Base-by-base conservation (phyloP, 441 rosid species). In the Eugenia klotzschiana region DNA sequence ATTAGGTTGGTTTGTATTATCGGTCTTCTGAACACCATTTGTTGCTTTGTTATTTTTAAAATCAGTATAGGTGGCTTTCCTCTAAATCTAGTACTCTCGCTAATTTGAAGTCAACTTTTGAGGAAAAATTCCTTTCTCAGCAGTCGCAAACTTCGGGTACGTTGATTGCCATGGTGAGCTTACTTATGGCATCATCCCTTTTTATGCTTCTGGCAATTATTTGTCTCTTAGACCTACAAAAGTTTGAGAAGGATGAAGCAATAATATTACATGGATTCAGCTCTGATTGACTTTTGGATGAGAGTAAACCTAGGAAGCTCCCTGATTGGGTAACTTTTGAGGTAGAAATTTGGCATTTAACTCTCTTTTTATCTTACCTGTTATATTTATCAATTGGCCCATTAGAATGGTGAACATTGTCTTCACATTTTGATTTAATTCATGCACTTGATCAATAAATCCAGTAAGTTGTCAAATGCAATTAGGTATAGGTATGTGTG, bases 61-160 rank as follows among this genome's bases (percentile, higher is more conserved):
- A 88, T 89, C 98, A 97, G 99, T 97, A 97, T 92, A 94, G 96
- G 94, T 96, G 99, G 99, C 95, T 97, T 88, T 97, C 99, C 86
- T 92, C 98, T 85, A 95, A 94, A 90, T 92, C 97, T 80, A 90
- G 91, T 88, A 85, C 88, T 87, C 85, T 90, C 41, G 77, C 93
- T 69, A 93, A 88, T 87, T 80, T 93, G 27, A 94, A 92, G 89
- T 93, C 98, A 85, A 91, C 93, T 79, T 94, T 97, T 82, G 99
- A 96, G 92, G 99, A 97, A 90, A 97, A 95, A 87, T 97, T 95
- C 85, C 95, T 97, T 87, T 92, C 99, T 11, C 98, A 94, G 87
- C 95, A 95, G 84, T 93, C 92, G 83, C 98, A 94, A 87, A 94
- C 92, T 89, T 96, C 99, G 93, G 99, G 99, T 97, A 87, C 86